phyloP scores from a whole-genome alignment of 495 filamentous ascomycete genomes.

The Daldinia vernicosa region DNA sequence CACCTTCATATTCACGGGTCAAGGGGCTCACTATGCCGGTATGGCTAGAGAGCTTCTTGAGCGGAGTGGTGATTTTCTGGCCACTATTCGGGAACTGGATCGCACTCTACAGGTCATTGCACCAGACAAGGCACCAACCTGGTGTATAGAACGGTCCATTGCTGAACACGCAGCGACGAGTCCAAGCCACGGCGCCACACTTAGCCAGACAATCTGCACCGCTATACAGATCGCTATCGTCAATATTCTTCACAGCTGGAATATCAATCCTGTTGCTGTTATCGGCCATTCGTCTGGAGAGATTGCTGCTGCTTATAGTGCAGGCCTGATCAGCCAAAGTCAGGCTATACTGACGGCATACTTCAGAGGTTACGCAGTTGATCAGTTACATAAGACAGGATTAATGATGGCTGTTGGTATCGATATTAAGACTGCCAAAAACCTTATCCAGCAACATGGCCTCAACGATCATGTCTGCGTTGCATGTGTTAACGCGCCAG shows the following conservation, averaged over 20 bases:
- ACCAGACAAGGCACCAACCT: not conserved
- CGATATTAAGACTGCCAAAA: not conserved
- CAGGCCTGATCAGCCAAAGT: constrained; percentile 52
- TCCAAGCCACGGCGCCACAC: not conserved
- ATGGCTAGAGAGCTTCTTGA: not conserved
- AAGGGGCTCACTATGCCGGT: not conserved
- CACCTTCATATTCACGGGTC: not conserved
- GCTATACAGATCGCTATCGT: not conserved
- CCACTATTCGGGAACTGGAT: not conserved
- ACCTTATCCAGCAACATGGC: not conserved
- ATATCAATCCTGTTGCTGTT: constrained; percentile 57
- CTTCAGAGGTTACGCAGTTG: not conserved
- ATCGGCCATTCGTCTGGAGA: constrained; percentile 73
- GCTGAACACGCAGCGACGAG: not conserved
- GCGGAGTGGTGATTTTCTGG: not conserved
- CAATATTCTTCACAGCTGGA: constrained; percentile 59
- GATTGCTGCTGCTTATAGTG: constrained; percentile 63
- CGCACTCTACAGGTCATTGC: not conserved
- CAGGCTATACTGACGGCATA: not conserved
- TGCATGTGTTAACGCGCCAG: not conserved
- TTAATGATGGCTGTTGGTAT: not conserved
- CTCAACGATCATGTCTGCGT: not conserved
- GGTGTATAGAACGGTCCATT: not conserved
- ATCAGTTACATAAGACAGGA: not conserved
- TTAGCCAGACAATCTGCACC: not conserved